These are phyloP conservation scores for Phoma sp. DNA, from an alignment of 2,329 filamentous ascomycete genomes.

Conservation along the genomic window DNA sequence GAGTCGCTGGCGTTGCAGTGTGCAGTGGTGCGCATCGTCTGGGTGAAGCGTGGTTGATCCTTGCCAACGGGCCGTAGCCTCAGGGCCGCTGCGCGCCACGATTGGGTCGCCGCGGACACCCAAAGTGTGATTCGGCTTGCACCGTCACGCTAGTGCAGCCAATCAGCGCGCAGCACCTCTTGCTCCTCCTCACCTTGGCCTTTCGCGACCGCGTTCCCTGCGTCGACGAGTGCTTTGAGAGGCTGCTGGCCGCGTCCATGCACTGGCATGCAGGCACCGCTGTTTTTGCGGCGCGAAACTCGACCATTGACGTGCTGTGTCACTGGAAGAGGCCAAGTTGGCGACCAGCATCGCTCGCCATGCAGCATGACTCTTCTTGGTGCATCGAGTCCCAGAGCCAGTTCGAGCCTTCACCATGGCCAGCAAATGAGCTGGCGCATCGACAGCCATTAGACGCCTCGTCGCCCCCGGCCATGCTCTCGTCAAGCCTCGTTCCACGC, in stretches of 20 bases:
- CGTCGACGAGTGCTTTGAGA: constrained; percentile 30
- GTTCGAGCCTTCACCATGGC: constrained; percentile 31
- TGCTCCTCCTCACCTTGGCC: constrained; percentile 29
- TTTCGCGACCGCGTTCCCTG: constrained; percentile 32
- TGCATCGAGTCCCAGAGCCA: constrained; percentile 37
- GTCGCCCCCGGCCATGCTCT: constrained; percentile 33
- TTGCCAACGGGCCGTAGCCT: constrained; percentile 35
- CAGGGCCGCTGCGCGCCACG: constrained; percentile 10
- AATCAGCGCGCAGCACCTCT: constrained; percentile 22
- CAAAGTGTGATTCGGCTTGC: constrained; percentile 21
- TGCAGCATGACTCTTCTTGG: constrained; percentile 34
- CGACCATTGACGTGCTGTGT: constrained; percentile 39
- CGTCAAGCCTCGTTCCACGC: constrained; percentile 34
- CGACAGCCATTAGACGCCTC: constrained; percentile 46
- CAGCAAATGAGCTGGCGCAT: constrained; percentile 38
- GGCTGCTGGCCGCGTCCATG: constrained; percentile 35
- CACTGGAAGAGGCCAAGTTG: constrained; percentile 36
- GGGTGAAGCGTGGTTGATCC: constrained; percentile 24
- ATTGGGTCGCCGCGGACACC: constrained; percentile 11
- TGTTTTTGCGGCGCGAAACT: constrained; percentile 41
- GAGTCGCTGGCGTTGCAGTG: constrained; percentile 15
- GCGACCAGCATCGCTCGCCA: constrained; percentile 32
- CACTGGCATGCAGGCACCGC: constrained; percentile 37
- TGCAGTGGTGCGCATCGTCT: constrained; percentile 16
- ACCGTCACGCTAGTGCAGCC: constrained; percentile 18